A percentile compares a stretch with the other conserved stretches of the same genome.
phyloP scores from a whole-genome alignment of 1,139 yeast genomes.

The Blastobotrys malaysiensis region DNA sequence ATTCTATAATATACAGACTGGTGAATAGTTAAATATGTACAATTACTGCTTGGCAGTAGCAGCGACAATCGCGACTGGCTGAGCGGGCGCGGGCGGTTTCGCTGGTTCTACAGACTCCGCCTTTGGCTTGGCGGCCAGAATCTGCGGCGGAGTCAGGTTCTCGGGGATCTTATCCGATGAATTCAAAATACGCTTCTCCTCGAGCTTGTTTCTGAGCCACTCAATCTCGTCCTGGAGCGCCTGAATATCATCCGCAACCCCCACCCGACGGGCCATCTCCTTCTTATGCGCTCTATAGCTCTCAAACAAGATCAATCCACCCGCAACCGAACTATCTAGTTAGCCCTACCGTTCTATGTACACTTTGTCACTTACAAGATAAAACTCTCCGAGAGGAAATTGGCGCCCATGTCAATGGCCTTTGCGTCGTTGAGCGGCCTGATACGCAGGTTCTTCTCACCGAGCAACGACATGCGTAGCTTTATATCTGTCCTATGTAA shows the following conservation, averaged over 20 bases:
- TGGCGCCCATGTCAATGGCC: constrained; percentile 83
- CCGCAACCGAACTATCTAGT: constrained; percentile 51
- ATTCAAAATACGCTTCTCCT: constrained; percentile 39
- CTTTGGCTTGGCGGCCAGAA: not conserved
- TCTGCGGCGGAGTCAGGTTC: constrained; percentile 39
- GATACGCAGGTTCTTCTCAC: constrained; percentile 50
- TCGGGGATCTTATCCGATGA: constrained; percentile 45
- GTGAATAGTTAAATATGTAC: not conserved
- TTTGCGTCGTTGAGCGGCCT: constrained; percentile 79
- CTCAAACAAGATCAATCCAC: constrained; percentile 70
- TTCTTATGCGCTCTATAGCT: constrained; percentile 63
- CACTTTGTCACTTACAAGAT: constrained; percentile 41
- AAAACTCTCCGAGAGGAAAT: constrained; percentile 68
- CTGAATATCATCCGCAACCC: constrained; percentile 62
- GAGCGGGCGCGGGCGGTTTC: not conserved
- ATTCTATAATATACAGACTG: not conserved
- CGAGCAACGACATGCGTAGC: constrained; percentile 58
- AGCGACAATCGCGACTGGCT: not conserved
- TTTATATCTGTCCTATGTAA: constrained; percentile 63
- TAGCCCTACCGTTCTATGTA: not conserved
- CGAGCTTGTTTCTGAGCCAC: constrained; percentile 47
- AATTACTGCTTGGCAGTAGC: not conserved
- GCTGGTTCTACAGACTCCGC: not conserved
- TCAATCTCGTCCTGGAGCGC: constrained; percentile 67
- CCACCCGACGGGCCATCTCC: constrained; percentile 55